A percentile compares a stretch with the other conserved stretches of the same genome.
phyloP scores from a whole-genome alignment of 345 rosid genomes.

The Sisymbrium irio region DNA sequence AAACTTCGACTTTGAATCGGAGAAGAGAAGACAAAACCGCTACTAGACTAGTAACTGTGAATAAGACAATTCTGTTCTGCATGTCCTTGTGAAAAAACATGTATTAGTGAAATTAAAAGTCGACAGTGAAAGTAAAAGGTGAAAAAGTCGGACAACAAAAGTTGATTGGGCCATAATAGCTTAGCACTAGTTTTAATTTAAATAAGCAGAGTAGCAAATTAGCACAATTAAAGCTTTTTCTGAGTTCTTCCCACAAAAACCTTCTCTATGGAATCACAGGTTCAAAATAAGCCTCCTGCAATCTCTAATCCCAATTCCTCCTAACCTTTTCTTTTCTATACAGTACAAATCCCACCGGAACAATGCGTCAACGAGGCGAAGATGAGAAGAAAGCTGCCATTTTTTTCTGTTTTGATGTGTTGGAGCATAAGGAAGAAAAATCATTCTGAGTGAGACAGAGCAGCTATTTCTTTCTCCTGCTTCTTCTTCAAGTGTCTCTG shows the following conservation, averaged over 20 bases:
- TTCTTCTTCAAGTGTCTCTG: constrained; percentile 66
- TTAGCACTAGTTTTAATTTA: constrained; percentile 16
- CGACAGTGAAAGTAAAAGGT: background rate
- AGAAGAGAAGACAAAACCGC: too few relatives aligned
- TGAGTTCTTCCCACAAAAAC: constrained; percentile 4
- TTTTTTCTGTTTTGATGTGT: constrained; percentile 16
- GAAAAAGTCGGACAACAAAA: background rate
- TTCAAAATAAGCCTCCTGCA: constrained; percentile 34
- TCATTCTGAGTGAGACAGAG: constrained; percentile 43
- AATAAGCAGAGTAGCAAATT: constrained; percentile 2
- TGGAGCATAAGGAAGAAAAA: constrained; percentile 2
- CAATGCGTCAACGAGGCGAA: constrained; percentile 16
- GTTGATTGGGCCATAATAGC: background rate
- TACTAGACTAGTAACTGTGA: too few relatives aligned
- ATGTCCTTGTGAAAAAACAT: too few relatives aligned
- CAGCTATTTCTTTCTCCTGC: constrained; percentile 65
- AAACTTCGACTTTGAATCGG: too few relatives aligned
- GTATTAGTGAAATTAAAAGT: background rate
- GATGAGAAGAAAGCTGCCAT: constrained; percentile 12
- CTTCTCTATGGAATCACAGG: constrained; percentile 19
- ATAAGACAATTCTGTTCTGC: too few relatives aligned
- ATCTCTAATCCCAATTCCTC: constrained; percentile 21
- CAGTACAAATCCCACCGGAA: constrained; percentile 15
- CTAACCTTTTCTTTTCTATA: constrained; percentile 7
- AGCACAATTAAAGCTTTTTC: constrained; percentile 11